Percentiles rank a stretch among this genome's conserved stretches.
Conservation (phyloP, 805 yeast species). For the Kodamaea restingae region DNA sequence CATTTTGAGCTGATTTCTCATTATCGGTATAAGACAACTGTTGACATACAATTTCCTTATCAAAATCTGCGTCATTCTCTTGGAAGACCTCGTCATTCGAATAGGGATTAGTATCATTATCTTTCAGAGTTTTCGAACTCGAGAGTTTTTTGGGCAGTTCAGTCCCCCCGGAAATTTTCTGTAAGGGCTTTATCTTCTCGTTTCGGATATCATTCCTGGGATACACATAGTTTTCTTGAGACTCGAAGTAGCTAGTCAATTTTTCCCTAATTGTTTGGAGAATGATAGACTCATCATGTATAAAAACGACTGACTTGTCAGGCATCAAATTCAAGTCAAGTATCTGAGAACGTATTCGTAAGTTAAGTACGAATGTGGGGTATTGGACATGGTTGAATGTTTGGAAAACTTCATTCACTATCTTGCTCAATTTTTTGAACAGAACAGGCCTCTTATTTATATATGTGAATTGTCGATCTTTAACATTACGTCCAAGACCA, state of each 20-base stretch:
- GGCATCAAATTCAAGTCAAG: slow-evolving; percentile 91
- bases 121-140: no score
- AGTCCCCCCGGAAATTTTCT: no score
- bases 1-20: no score
- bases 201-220: background rate
- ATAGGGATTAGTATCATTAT: no score
- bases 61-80: no score
- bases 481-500: slow-evolving; percentile 61
- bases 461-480: slow-evolving; percentile 72
- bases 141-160: no score
- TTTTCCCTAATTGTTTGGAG: slow-evolving; percentile 51
- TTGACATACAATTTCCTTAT: no score
- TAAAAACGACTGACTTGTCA: slow-evolving; percentile 70
- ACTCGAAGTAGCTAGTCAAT: slow-evolving; percentile 46
- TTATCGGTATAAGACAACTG: no score
- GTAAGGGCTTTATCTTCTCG: background rate
- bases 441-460: slow-evolving; percentile 74
- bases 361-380: slow-evolving; percentile 66
- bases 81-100: no score
- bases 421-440: slow-evolving; percentile 50
- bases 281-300: slow-evolving; percentile 63
- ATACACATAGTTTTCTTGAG: slow-evolving; percentile 23
- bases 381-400: slow-evolving; percentile 66
- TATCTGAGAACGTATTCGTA: slow-evolving; percentile 47
- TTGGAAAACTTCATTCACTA: slow-evolving; percentile 71